These are phyloP conservation scores for Symbiodinium pilosum DNA, from an alignment of 73 alveolate species.

Conservation along the genomic window DNA sequence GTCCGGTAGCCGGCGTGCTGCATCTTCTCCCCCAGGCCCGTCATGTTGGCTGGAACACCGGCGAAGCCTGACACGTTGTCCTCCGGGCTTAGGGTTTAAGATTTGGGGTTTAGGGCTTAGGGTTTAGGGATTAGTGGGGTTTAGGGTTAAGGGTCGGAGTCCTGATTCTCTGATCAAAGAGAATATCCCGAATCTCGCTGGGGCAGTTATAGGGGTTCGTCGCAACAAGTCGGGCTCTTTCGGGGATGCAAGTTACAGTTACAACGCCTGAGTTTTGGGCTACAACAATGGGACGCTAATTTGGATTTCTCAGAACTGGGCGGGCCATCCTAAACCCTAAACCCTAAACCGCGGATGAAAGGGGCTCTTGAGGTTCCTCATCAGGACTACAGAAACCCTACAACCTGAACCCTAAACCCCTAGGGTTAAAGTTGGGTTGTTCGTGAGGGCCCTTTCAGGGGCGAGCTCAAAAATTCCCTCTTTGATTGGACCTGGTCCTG, in stretches of 20 bases:
- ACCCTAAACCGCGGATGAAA: too few species aligned
- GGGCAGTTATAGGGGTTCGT: neutral
- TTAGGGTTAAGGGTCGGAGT: neutral
- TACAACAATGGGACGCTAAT: neutral
- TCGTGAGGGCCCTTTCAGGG: neutral
- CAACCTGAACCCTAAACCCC: neutral
- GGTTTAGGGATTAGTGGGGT: too few species aligned
- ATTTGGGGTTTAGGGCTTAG: too few species aligned
- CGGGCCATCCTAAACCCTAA: too few species aligned
- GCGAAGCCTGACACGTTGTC: conserved; percentile 18
- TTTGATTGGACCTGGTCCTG: neutral
- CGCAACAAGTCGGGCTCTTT: neutral
- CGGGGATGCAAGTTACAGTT: neutral
- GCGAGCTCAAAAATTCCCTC: neutral
- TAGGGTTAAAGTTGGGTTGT: neutral
- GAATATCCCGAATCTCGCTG: neutral
- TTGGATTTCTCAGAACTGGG: neutral
- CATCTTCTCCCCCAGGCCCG: conserved; percentile 19
- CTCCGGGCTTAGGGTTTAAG: too few species aligned
- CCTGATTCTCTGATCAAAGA: neutral
- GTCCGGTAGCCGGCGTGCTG: conserved; percentile 24
- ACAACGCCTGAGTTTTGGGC: neutral
- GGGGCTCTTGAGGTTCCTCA: too few species aligned
- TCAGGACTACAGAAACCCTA: too few species aligned
- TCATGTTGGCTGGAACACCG: conserved; percentile 18